Conservation (phyloP, 306 rosid species). For the Prunus dulcis region DNA sequence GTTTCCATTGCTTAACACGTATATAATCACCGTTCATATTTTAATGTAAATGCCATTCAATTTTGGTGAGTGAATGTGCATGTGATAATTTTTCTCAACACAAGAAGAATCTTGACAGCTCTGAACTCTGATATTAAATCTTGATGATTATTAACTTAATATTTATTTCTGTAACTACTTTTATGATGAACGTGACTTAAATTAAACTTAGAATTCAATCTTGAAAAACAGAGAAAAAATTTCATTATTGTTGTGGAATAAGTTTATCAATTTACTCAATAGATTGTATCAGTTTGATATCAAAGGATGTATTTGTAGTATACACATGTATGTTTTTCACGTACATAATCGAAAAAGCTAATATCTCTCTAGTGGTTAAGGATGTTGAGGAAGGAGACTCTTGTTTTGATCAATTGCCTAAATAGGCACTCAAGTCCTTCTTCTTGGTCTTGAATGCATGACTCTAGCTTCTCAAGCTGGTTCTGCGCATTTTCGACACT, state of each 20-base stretch:
- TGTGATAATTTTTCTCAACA: not conserved
- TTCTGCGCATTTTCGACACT: not conserved
- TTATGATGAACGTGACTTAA: no score
- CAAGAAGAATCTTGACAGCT: slow-evolving; percentile 1
- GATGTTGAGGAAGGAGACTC: slow-evolving; percentile 40
- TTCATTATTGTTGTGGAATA: no score
- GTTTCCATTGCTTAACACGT: no score
- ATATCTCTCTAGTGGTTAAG: slow-evolving; percentile 16
- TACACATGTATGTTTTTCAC: not conserved
- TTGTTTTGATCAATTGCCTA: slow-evolving; percentile 37
- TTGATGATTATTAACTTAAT: not conserved
- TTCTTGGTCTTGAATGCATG: slow-evolving; percentile 18
- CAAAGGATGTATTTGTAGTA: not conserved
- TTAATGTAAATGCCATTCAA: not conserved
- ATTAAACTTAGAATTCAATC: no score
- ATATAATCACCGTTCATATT: no score
- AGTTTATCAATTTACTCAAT: no score
- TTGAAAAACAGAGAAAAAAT: no score
- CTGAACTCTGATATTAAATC: not conserved
- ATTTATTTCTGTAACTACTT: no score
- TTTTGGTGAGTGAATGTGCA: not conserved
- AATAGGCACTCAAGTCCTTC: slow-evolving; percentile 13
- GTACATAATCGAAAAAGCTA: not conserved
- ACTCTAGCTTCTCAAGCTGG: slow-evolving; percentile 12
- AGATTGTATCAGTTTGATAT: not conserved